Evolutionary conservation across 1,139 yeast genomes (phyloP), one percentile per base, ranked within the genome.

Genomic region (Protomyces pachydermus): DNA sequence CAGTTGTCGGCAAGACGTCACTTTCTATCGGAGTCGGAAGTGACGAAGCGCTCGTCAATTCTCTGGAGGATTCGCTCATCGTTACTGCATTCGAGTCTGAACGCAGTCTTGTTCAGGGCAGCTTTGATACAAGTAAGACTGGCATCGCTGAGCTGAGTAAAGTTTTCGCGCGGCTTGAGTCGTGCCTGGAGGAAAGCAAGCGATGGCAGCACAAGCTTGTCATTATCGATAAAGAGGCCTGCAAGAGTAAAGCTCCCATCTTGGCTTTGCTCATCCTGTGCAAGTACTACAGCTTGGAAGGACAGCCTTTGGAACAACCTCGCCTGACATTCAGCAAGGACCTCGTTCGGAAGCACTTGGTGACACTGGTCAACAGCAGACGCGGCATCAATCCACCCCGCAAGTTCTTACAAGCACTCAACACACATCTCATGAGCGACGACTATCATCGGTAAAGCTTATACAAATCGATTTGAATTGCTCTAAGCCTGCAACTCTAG

Each of bases 331-430:
- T 70, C 35, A 70, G 68, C 57, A 74, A 60, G 74, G 83, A 79
- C 28, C 70, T 78, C 3, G 81, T 90, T 8, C 81, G 84, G 65
- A 80, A 80, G 68, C 85, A 87, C 65, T 74, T 88, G 54, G 82
- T 84, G 1, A 73, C 74, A 62, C 71, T 89, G 4, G 78, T 80
- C 58, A 60, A 54, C 28, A 75, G 78, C 3, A 70, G 75, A 2
- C 74, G 79, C 25, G 81, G 80, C 55, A 82, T 82, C 8, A 88
- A 88, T 67, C 96, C 96, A 0, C 85, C 91, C 66, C 77, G 97
- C 62, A 84, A 88, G 34, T 86, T 95, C 0, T 75, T 89, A 51
- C 93, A 87, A 69, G 81, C 87, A 65, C 80, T 85, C 3, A 85
- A 85, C 68, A 74, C 81, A 12, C 61, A 60, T 25, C 46, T 67